A percentile compares a stretch with the other conserved stretches of the same genome.
These are phyloP conservation scores for Mycosphaerella sp. DNA, from an alignment of 2,329 filamentous ascomycete species.

Conservation along the genomic window DNA sequence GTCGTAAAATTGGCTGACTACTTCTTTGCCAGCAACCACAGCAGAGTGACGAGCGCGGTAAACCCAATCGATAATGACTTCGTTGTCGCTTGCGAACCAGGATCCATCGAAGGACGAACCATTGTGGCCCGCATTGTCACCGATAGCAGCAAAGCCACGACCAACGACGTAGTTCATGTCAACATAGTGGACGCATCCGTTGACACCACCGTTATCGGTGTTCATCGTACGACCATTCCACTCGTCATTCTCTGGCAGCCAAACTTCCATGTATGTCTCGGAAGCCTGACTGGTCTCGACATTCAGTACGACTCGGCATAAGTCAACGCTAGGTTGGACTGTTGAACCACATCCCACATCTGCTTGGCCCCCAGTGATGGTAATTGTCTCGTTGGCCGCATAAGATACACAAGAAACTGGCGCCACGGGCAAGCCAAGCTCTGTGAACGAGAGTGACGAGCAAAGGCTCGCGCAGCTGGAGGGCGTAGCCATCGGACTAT, in stretches of 20 bases:
- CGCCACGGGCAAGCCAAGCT: slow-evolving; percentile 16
- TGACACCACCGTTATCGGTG: slow-evolving; percentile 33
- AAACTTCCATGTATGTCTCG: slow-evolving; percentile 42
- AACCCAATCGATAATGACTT: slow-evolving; percentile 31
- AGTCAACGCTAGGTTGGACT: slow-evolving; percentile 29
- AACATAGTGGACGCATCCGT: slow-evolving; percentile 31
- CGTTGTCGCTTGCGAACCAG: slow-evolving; percentile 29
- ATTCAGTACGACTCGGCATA: slow-evolving; percentile 39
- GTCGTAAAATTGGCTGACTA: slow-evolving; percentile 36
- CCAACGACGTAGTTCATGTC: slow-evolving; percentile 31
- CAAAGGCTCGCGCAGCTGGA: slow-evolving; percentile 20
- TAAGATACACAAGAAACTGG: slow-evolving; percentile 24
- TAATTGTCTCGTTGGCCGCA: slow-evolving; percentile 22
- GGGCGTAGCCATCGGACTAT: slow-evolving; percentile 2
- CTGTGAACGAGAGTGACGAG: slow-evolving; percentile 21
- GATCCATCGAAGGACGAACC: slow-evolving; percentile 29
- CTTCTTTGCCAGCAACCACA: slow-evolving; percentile 31
- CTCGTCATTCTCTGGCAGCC: slow-evolving; percentile 36
- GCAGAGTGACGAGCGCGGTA: slow-evolving; percentile 32
- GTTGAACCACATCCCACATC: slow-evolving; percentile 22
- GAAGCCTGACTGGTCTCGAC: slow-evolving; percentile 37
- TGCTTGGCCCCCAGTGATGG: slow-evolving; percentile 24
- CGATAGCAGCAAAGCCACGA: slow-evolving; percentile 32
- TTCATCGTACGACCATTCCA: slow-evolving; percentile 34
- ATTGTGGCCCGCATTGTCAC: slow-evolving; percentile 34